Conservation (phyloP, 768 basidiomycete genomes). For the Boletus rubroflammeus region DNA sequence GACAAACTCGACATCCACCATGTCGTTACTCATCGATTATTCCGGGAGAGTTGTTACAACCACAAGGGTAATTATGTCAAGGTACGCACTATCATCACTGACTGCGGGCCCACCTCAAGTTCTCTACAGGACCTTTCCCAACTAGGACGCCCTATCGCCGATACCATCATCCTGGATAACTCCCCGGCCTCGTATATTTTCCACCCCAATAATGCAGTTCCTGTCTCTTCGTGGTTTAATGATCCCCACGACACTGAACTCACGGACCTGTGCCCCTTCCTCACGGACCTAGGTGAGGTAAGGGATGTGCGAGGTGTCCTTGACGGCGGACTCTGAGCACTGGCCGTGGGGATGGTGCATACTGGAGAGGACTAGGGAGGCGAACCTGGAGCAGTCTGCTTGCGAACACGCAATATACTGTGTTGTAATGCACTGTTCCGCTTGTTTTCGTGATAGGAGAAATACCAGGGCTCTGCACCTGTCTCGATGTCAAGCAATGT, state of each 20-base stretch:
- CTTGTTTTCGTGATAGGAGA: constrained; percentile 28
- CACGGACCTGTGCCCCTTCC: constrained; percentile 92
- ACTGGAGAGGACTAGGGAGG: constrained; percentile 15
- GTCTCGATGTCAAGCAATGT: constrained; percentile 12
- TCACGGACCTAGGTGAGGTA: constrained; percentile 79
- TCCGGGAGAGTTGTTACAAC: constrained; percentile 98
- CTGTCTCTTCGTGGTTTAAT: constrained; percentile 99
- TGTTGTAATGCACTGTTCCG: constrained; percentile 29
- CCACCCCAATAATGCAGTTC: constrained; percentile 98
- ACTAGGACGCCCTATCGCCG: constrained; percentile 87
- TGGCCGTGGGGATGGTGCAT: constrained; percentile 18
- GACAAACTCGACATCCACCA: constrained; percentile 93
- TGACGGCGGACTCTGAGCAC: constrained; percentile 69
- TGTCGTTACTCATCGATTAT: constrained; percentile 90
- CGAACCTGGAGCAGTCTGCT: constrained; percentile 17
- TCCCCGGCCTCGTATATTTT: constrained; percentile 99
- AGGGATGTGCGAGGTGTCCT: constrained; percentile 91
- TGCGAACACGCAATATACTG: constrained; percentile 21
- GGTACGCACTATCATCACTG: constrained; percentile 43
- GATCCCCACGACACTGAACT: constrained; percentile 98
- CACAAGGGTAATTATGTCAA: constrained; percentile 99
- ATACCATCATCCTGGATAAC: constrained; percentile 98
- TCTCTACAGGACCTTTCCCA: constrained; percentile 89
- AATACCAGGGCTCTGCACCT: constrained; percentile 27
- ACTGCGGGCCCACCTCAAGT: neutral